Base-by-base conservation (phyloP, 2,329 filamentous ascomycete genomes). In the Elsinoe arachidis region DNA sequence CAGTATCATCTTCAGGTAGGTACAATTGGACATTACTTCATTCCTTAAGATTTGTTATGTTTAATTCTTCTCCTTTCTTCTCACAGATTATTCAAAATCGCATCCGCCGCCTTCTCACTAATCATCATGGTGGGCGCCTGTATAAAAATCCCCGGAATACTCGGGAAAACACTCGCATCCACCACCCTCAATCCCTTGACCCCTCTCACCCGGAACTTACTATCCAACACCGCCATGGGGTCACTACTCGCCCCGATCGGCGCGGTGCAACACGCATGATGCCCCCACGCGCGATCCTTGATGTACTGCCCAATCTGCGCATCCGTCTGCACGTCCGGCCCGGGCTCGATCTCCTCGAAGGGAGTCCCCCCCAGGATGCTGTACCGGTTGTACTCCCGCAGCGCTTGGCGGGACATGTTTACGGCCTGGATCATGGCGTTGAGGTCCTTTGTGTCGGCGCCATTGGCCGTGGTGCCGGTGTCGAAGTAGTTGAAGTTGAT, bases 401-500 rank as follows among this genome's bases (percentile, higher is more conserved):
- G 59, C 3, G 61, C 61, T 30, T 64, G 57, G 46, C 70, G 70
- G 33, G 60, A 66, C 56, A 75, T 68, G 3, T 82, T 77, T 0
- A 77, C 73, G 6, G 81, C 75, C 57, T 75, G 64, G 51, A 86
- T 70, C 1, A 76, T 80, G 64, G 87, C 82, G 33, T 74, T 72
- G 12, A 83, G 62, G 0, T 82, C 80, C 47, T 73, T 64, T 5
- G 79, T 69, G 30, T 68, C 63, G 26, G 60, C 71, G 58, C 70
- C 71, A 14, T 34, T 23, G 19, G 53, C 53, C 37, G 53, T 55
- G 39, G 68, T 70, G 17, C 79, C 79, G 0, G 73, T 72, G 47
- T 77, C 74, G 41, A 70, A 84, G 68, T 78, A 85, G 68, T 82
- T 80, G 72, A 84, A 86, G 52, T 74, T 73, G 62, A 88, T 85